These are phyloP conservation scores for Ceratocystiopsis minuta DNA, from an alignment of 2,329 filamentous ascomycete genomes.

Conservation along the genomic window DNA sequence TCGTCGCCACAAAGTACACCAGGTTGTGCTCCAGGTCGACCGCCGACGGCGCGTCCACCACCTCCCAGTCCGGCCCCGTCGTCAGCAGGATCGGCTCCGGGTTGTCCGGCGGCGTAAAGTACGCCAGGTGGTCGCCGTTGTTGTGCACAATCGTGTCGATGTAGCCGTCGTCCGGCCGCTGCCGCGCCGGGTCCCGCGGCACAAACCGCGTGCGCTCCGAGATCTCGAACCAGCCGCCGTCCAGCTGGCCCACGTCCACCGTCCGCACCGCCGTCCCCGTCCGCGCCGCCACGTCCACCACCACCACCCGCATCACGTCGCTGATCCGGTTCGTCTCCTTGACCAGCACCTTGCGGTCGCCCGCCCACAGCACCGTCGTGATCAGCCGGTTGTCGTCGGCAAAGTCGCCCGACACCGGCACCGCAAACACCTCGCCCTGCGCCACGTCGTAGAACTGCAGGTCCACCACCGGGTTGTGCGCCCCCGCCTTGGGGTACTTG, in stretches of 20 bases:
- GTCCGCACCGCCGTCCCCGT: conserved; percentile 63
- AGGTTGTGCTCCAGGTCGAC: conserved; percentile 72
- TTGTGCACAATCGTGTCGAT: conserved; percentile 79
- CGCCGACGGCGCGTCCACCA: conserved; percentile 66
- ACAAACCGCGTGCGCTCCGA: conserved; percentile 73
- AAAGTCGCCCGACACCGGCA: conserved; percentile 63
- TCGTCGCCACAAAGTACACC: conserved; percentile 80
- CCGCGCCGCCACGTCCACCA: conserved; percentile 61
- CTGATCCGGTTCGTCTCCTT: conserved; percentile 91
- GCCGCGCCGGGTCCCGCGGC: conserved; percentile 61
- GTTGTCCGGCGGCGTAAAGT: conserved; percentile 78
- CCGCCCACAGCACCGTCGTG: conserved; percentile 84
- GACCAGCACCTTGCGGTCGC: conserved; percentile 56
- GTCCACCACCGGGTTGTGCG: conserved; percentile 80
- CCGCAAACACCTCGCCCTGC: conserved; percentile 60
- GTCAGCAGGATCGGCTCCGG: conserved; percentile 72
- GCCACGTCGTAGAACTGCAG: conserved; percentile 75
- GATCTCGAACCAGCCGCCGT: conserved; percentile 95
- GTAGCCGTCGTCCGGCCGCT: conserved; percentile 70
- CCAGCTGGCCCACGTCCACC: conserved; percentile 63
- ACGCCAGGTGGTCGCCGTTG: conserved; percentile 78
- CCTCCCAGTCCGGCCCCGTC: conserved; percentile 68
- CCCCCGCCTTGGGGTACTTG: conserved; percentile 94
- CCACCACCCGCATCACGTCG: conserved; percentile 70
- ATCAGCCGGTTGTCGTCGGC: conserved; percentile 69